Conservation (phyloP, 108 stramenopile genomes). For the Nitzschia sp. region DNA sequence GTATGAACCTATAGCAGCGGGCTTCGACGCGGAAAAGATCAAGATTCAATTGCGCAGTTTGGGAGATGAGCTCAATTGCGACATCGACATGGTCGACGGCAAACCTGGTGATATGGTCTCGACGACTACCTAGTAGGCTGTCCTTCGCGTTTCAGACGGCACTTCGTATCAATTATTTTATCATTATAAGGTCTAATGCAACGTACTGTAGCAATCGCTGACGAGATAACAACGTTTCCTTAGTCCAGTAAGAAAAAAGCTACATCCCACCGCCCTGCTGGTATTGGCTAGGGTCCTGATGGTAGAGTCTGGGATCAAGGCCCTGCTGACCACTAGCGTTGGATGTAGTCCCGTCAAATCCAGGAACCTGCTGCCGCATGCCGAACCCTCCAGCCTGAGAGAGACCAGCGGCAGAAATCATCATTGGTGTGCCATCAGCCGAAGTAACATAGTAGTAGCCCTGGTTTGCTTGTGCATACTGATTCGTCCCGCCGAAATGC, state of each 20-base stretch:
- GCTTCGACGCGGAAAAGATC: slow-evolving; percentile 59
- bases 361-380: not conserved
- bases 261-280: no score
- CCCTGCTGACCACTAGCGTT: not conserved
- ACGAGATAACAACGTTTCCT: no score
- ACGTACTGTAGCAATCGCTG: no score
- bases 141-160: no score
- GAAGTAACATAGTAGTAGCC: slow-evolving; percentile 22
- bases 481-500: not conserved
- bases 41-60: slow-evolving; percentile 48
- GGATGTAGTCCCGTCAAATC: not conserved
- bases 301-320: not conserved
- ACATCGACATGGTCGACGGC: slow-evolving; percentile 44
- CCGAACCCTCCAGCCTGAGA: not conserved
- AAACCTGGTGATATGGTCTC: not conserved
- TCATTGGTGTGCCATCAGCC: slow-evolving; percentile 17
- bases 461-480: not conserved
- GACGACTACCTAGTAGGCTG: no score
- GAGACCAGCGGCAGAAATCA: slow-evolving; percentile 1
- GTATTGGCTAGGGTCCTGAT: slow-evolving; percentile 2
- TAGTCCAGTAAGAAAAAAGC: no score
- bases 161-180: no score
- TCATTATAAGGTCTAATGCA: no score
- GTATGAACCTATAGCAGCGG: slow-evolving; percentile 50
- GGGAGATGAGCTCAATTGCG: slow-evolving; percentile 76